phyloP scores from a whole-genome alignment of 208 protist species.

The Trypanosoma grayi region DNA sequence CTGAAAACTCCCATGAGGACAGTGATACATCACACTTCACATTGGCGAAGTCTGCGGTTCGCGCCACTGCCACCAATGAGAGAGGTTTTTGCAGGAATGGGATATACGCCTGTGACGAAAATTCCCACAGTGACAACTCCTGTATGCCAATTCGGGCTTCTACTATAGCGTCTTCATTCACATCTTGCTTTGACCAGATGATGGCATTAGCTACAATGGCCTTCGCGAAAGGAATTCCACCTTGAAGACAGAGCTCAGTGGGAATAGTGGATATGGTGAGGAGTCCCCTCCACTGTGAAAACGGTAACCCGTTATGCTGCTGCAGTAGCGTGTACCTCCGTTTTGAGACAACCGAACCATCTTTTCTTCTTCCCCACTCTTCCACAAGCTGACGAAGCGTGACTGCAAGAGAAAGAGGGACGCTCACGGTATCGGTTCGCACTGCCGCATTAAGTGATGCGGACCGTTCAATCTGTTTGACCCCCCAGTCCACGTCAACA shows the following conservation, averaged over 20 bases:
- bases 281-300: constrained; percentile 47
- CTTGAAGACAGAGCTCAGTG: constrained; percentile 34
- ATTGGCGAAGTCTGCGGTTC: constrained; percentile 15
- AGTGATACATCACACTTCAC: constrained; percentile 30
- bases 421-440: constrained; percentile 16
- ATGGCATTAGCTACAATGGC: constrained; percentile 47
- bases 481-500: constrained; percentile 1
- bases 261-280: constrained; percentile 52
- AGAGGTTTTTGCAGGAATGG: constrained; percentile 36
- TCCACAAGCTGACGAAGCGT: neutral
- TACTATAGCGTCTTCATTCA: constrained; percentile 25
- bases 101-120: constrained; percentile 30
- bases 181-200: constrained; percentile 45
- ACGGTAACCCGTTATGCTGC: constrained; percentile 20
- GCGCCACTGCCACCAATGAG: constrained; percentile 32
- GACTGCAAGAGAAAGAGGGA: constrained; percentile 10
- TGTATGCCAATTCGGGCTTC: constrained; percentile 57
- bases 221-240: constrained; percentile 33
- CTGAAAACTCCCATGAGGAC: constrained; percentile 32
- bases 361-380: neutral
- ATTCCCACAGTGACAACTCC: constrained; percentile 46
- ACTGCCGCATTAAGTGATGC: constrained; percentile 5
- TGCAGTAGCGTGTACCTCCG: neutral
- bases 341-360: neutral
- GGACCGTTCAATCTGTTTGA: neutral